Evolutionary conservation across 164 flowering plant species (phyloP).

Genomic region (Magnolia kwangsiensis): DNA sequence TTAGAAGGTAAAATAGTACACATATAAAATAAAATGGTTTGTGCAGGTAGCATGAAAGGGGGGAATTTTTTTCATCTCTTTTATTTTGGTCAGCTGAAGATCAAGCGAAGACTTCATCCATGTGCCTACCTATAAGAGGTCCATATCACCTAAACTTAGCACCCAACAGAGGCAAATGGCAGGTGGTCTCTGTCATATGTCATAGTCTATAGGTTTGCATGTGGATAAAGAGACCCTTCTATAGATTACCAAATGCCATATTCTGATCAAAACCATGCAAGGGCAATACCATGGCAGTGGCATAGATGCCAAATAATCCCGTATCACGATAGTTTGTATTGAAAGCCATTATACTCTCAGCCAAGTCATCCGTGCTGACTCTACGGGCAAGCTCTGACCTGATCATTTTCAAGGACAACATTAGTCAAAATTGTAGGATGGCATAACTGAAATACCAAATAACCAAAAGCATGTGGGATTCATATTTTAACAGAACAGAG

Average conservation of each 20-base stretch:
- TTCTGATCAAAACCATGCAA: neutral
- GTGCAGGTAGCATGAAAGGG: neutral
- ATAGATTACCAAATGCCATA: neutral
- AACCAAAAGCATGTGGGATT: neutral
- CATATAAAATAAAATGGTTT: neutral
- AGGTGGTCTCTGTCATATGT: too few species aligned
- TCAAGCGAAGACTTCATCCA: neutral
- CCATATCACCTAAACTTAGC: too few species aligned
- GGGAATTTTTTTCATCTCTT: neutral
- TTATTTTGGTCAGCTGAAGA: neutral
- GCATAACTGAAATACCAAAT: neutral
- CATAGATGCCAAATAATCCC: constrained; percentile 18
- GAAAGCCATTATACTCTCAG: constrained; percentile 22
- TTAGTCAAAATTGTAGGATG: neutral
- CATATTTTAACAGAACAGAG: neutral
- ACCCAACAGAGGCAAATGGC: too few species aligned
- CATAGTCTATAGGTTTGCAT: neutral
- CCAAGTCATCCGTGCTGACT: constrained; percentile 55
- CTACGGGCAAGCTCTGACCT: constrained; percentile 76
- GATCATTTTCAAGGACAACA: constrained; percentile 11
- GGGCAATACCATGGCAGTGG: constrained; percentile 12
- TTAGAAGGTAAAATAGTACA: neutral
- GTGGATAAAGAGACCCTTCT: neutral
- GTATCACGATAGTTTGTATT: constrained; percentile 19
- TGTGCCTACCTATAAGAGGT: neutral